These are phyloP conservation scores for Mucor mucedo DNA, from an alignment of 371 early-diverging fungal genomes.

Conservation along the genomic window DNA sequence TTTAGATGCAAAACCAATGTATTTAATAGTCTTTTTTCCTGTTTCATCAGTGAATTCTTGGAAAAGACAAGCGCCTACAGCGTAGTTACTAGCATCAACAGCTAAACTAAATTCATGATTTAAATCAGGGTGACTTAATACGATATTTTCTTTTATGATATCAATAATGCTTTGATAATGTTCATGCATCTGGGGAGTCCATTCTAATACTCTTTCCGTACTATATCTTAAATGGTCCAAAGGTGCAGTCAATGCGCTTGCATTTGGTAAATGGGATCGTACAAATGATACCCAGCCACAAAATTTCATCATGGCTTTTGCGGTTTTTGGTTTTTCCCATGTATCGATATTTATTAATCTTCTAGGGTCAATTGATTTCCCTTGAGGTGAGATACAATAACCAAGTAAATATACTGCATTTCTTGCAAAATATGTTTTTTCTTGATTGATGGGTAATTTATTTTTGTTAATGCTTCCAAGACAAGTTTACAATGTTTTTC, in stretches of 20 bases:
- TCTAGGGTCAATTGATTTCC: slow-evolving; percentile 11
- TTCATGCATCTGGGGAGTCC: background rate
- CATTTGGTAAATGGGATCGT: slow-evolving; percentile 12
- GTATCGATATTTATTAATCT: slow-evolving; percentile 21
- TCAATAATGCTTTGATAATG: slow-evolving; percentile 1
- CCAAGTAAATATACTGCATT: background rate
- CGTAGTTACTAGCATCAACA: background rate
- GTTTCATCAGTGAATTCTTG: background rate
- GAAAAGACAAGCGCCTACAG: background rate
- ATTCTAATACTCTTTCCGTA: background rate
- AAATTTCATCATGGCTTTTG: slow-evolving; percentile 26
- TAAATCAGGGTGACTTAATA: background rate
- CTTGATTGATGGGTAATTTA: slow-evolving; percentile 2
- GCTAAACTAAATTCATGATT: slow-evolving; percentile 2
- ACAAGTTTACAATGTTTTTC: background rate
- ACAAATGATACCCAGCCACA: slow-evolving; percentile 15
- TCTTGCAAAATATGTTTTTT: background rate
- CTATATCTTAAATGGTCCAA: slow-evolving; percentile 25
- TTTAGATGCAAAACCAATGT: slow-evolving; percentile 9
- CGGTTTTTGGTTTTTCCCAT: slow-evolving; percentile 13
- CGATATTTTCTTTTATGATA: background rate
- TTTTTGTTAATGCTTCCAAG: slow-evolving; percentile 1
- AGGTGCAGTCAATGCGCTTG: slow-evolving; percentile 25
- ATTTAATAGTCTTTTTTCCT: background rate
- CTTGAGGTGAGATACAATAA: slow-evolving; percentile 4